Evolutionary conservation across 306 rosid genomes (phyloP).

Genomic region (Medicago arabica): DNA sequence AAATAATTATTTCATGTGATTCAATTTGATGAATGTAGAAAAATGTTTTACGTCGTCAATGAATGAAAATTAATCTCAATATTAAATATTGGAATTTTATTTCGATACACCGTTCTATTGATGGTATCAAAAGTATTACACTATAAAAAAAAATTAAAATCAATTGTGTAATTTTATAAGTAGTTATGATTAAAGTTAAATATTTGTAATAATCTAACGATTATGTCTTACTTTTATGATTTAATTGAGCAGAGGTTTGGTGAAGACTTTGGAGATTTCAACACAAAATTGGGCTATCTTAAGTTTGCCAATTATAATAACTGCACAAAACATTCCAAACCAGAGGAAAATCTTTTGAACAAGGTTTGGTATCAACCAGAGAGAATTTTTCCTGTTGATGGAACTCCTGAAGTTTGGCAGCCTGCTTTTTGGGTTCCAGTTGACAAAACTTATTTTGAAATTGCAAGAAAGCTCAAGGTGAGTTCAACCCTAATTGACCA

Average conservation of each 20-base stretch:
- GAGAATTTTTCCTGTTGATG: slow-evolving; percentile 62
- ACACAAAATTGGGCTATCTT: slow-evolving; percentile 56
- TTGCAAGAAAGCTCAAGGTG: slow-evolving; percentile 63
- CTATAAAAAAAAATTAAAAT: too few relatives aligned
- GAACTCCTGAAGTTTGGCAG: slow-evolving; percentile 67
- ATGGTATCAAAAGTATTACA: too few relatives aligned
- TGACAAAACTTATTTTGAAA: slow-evolving; percentile 48
- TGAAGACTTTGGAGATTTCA: slow-evolving; percentile 66
- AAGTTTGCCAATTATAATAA: slow-evolving; percentile 54
- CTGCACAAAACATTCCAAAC: slow-evolving; percentile 37
- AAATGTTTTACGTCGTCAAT: too few relatives aligned
- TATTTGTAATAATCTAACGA: neutral
- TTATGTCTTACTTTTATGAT: neutral
- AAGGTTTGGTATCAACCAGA: slow-evolving; percentile 77
- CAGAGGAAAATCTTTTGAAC: slow-evolving; percentile 56
- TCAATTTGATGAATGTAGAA: too few relatives aligned
- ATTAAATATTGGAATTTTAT: too few relatives aligned
- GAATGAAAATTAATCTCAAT: too few relatives aligned
- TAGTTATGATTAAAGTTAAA: too few relatives aligned
- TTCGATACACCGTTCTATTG: too few relatives aligned
- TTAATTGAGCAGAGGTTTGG: slow-evolving; percentile 57
- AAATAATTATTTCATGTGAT: too few relatives aligned
- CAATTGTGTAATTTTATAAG: too few relatives aligned
- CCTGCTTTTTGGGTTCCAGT: slow-evolving; percentile 72
- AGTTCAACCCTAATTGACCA: neutral